Percentiles rank a stretch among this genome's conserved stretches.
Conservation (phyloP, 768 basidiomycete species). For the Stropharia rugosoannulata region DNA sequence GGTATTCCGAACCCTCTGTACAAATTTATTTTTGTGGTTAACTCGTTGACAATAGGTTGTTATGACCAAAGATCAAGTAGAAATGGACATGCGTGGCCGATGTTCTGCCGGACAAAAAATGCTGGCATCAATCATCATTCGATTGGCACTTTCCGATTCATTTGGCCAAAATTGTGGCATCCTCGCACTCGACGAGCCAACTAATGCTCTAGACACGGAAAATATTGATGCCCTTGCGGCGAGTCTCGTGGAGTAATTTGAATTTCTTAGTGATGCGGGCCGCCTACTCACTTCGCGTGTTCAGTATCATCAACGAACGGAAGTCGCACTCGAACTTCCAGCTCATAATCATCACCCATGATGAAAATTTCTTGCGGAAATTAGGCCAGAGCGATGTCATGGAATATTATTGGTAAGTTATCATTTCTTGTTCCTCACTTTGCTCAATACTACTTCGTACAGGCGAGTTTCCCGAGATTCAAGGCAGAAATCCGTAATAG, state of each 20-base stretch:
- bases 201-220: conserved; percentile 94
- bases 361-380: conserved; percentile 91
- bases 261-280: background rate
- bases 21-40: conserved; percentile 8
- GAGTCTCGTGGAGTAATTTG: conserved; percentile 87
- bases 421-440: background rate
- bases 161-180: conserved; percentile 99
- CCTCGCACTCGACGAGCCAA: conserved; percentile 95
- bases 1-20: conserved; percentile 43
- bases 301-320: conserved; percentile 91
- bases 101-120: conserved; percentile 99
- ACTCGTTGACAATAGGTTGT: conserved; percentile 65
- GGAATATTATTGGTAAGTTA: conserved; percentile 86
- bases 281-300: background rate
- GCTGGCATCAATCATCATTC: conserved; percentile 96
- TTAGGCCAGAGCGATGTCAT: conserved; percentile 91
- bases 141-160: conserved; percentile 94
- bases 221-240: conserved; percentile 94
- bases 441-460: conserved; percentile 7
- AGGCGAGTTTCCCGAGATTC: conserved; percentile 80
- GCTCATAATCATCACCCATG: conserved; percentile 95
- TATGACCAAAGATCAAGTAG: conserved; percentile 98
- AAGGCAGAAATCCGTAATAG: conserved; percentile 78
- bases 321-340: conserved; percentile 92
- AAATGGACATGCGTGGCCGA: conserved; percentile 99